Conservation (phyloP, 2,329 filamentous ascomycete species). For the Ceratocystis destructans region DNA sequence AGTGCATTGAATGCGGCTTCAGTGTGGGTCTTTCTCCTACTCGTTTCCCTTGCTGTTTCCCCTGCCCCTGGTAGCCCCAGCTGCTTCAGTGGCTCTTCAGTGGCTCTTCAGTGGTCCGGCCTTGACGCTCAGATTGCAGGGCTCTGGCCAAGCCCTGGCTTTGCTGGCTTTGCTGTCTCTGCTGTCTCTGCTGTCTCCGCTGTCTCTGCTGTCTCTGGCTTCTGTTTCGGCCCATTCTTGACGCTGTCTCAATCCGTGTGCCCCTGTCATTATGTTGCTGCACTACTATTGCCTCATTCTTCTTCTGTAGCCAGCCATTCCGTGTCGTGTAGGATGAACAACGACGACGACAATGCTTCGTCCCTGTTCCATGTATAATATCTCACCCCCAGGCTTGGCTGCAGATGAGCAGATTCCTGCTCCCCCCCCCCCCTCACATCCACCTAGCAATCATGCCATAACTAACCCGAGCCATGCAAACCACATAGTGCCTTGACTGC, state of each 20-base stretch:
- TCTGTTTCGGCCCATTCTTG: background rate
- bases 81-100: background rate
- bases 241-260: background rate
- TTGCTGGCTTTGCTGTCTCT: too few species aligned
- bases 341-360: background rate
- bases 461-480: background rate
- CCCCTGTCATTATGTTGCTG: background rate
- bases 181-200: background rate
- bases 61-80: background rate
- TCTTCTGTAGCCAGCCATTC: background rate
- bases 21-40: constrained; percentile 43
- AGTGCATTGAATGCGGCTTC: constrained; percentile 78
- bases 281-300: background rate
- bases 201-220: background rate
- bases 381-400: background rate
- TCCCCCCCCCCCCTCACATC: background rate
- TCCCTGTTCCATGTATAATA: background rate
- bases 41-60: background rate
- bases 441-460: background rate
- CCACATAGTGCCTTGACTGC: constrained; percentile 56
- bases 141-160: background rate
- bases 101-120: too few species aligned
- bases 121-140: too few species aligned
- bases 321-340: background rate
- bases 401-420: background rate